Percentiles rank a stretch among this genome's conserved stretches.
These are phyloP conservation scores for Tulasnella sp. DNA, from an alignment of 768 basidiomycete species.

Conservation along the genomic window DNA sequence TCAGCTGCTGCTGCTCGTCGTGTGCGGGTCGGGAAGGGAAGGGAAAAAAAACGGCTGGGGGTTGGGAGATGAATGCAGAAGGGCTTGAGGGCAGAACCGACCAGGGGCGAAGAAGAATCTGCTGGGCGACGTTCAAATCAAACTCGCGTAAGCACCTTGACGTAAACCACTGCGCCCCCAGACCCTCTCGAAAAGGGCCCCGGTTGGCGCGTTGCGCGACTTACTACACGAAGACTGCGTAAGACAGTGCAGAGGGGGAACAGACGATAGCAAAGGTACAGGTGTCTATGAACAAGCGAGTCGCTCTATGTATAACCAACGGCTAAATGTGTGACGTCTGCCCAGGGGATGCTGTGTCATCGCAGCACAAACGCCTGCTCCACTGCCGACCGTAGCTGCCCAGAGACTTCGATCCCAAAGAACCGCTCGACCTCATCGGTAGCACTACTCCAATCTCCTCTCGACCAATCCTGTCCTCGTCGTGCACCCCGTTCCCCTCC, in stretches of 20 bases:
- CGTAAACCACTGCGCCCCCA: not conserved
- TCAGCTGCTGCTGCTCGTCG: constrained; percentile 3
- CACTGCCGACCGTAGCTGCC: constrained; percentile 3
- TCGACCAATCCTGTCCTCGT: constrained; percentile 59
- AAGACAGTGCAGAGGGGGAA: not conserved
- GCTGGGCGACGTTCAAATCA: not conserved
- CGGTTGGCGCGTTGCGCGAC: not conserved
- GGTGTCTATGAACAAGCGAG: not conserved
- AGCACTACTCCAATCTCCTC: constrained; percentile 26
- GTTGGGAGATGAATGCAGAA: constrained; percentile 10
- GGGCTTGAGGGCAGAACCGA: not conserved
- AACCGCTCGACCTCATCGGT: not conserved
- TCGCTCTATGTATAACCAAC: not conserved
- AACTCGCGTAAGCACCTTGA: not conserved
- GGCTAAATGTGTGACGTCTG: constrained; percentile 1
- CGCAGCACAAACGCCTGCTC: constrained; percentile 4
- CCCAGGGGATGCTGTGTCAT: not conserved
- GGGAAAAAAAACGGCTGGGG: constrained; percentile 5
- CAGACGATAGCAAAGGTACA: not conserved
- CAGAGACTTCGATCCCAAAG: not conserved
- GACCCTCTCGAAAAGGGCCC: not conserved
- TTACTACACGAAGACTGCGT: not conserved
- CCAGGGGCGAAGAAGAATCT: constrained; percentile 7
- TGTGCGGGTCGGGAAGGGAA: constrained; percentile 17
- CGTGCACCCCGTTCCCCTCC: constrained; percentile 36